These are phyloP conservation scores for Calocybe cyanea DNA, from an alignment of 768 basidiomycete species.

Conservation along the genomic window DNA sequence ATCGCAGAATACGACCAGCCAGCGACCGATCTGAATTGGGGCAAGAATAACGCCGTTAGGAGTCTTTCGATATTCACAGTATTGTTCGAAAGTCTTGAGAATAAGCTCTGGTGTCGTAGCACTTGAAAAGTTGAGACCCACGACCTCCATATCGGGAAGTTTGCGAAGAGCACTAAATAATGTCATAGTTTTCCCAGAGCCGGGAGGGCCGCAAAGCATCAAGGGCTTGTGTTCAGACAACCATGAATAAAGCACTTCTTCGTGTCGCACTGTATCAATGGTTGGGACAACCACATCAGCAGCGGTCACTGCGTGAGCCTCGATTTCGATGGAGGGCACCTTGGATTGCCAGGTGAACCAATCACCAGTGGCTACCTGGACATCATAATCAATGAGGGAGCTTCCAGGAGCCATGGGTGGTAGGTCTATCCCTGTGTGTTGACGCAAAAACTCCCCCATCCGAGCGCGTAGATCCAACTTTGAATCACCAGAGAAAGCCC, in stretches of 20 bases:
- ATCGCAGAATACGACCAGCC: constrained; percentile 99
- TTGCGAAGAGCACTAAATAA: constrained; percentile 96
- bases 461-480: constrained; percentile 84
- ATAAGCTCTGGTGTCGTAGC: constrained; percentile 98
- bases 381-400: constrained; percentile 94
- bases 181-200: constrained; percentile 99
- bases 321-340: constrained; percentile 95
- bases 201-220: constrained; percentile 98
- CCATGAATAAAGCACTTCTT: constrained; percentile 99
- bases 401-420: constrained; percentile 71
- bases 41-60: constrained; percentile 97
- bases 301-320: constrained; percentile 92
- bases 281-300: constrained; percentile 98
- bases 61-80: constrained; percentile 98
- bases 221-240: constrained; percentile 97
- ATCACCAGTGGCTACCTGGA: constrained; percentile 78
- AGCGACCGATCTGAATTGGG: constrained; percentile 91
- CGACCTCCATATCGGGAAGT: constrained; percentile 97
- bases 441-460: constrained; percentile 83
- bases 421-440: constrained; percentile 85
- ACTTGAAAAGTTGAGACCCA: constrained; percentile 98
- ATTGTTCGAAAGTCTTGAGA: constrained; percentile 98
- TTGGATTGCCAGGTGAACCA: constrained; percentile 91
- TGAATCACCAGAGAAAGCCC: constrained; percentile 98
- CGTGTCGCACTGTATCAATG: constrained; percentile 96